A percentile compares a stretch with the other conserved stretches of the same genome.
Conservation (phyloP, 2,329 filamentous ascomycete genomes). For the Tolypocladium sp. region DNA sequence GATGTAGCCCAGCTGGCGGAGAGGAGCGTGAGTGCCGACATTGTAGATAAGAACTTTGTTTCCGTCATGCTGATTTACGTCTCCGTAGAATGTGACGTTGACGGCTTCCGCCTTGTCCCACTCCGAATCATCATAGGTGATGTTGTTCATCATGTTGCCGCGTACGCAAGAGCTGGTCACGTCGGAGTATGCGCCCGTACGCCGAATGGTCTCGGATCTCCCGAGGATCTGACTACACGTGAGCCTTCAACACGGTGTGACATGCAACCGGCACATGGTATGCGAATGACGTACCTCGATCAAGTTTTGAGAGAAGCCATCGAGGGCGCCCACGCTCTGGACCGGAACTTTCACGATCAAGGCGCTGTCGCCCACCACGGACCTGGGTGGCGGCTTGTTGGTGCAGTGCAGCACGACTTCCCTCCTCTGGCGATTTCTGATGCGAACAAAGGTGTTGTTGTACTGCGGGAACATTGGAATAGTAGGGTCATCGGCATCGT, state of each 20-base stretch:
- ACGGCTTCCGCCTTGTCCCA: slow-evolving; percentile 2
- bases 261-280: not conserved
- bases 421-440: slow-evolving; percentile 2
- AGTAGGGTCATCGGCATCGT: not conserved
- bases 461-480: slow-evolving; percentile 1
- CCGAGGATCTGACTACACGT: slow-evolving; percentile 1
- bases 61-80: not conserved
- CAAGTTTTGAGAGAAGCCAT: slow-evolving; percentile 4
- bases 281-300: not conserved
- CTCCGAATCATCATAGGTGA: slow-evolving; percentile 1
- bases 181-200: slow-evolving; percentile 1
- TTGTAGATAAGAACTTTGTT: slow-evolving; percentile 5
- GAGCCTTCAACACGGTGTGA: not conserved
- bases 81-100: slow-evolving; percentile 5
- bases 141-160: slow-evolving; percentile 4
- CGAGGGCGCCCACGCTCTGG: slow-evolving; percentile 2
- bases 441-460: slow-evolving; percentile 5
- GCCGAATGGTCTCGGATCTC: slow-evolving; percentile 1
- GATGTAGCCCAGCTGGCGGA: slow-evolving; percentile 4
- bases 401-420: slow-evolving; percentile 5
- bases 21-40: not conserved
- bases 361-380: slow-evolving; percentile 1
- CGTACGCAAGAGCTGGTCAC: slow-evolving; percentile 5
- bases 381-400: slow-evolving; percentile 2
- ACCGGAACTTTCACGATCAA: slow-evolving; percentile 4